Evolutionary conservation across 73 alveolate species (phyloP), one percentile per base, ranked within the genome.

Genomic region (Vitrella brassicaformis): DNA sequence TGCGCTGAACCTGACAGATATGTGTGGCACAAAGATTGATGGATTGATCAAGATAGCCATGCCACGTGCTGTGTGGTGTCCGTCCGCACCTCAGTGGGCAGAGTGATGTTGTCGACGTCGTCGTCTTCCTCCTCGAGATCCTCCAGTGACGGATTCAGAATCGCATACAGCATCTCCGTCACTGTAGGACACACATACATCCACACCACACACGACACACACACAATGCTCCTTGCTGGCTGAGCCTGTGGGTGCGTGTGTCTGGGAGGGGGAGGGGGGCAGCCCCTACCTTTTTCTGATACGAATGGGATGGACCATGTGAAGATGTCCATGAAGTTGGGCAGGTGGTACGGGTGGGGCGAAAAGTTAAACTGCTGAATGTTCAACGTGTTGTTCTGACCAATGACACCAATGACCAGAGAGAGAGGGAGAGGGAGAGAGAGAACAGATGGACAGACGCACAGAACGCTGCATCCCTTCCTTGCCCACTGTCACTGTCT

Each of bases 251-350:
- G n/a, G n/a, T n/a, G n/a, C n/a, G n/a, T n/a, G n/a, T n/a, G n/a
- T n/a, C n/a, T n/a, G n/a, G n/a, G n/a, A n/a, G n/a, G n/a, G n/a
- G n/a, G n/a, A n/a, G n/a, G n/a, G n/a, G n/a, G n/a, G n/a, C n/a
- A n/a, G n/a, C n/a, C n/a, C 66, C 66, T 10, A 69, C 56, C 80
- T 74, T 81, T 81, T 81, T 81, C 88, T 22, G 71, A 66, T 68
- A 81, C 77, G 71, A 90, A 90, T 25, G 96, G 96, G 67, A 88
- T 78, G 30, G 90, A 78, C 96, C 96, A 90, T 73, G 90, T 73
- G 81, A 90, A 90, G 47, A 90, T 88, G 67, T 90, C 94, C 87
- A 90, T 85, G 68, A 84, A 81, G 78, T 90, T 90, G 27, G 96
- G 96, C 67, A 86, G 80, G 71, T 72, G 79, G 71, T 85, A 87